These are phyloP conservation scores for Triticum urartu DNA, from an alignment of 176 grass and related monocot genomes.

Conservation along the genomic window DNA sequence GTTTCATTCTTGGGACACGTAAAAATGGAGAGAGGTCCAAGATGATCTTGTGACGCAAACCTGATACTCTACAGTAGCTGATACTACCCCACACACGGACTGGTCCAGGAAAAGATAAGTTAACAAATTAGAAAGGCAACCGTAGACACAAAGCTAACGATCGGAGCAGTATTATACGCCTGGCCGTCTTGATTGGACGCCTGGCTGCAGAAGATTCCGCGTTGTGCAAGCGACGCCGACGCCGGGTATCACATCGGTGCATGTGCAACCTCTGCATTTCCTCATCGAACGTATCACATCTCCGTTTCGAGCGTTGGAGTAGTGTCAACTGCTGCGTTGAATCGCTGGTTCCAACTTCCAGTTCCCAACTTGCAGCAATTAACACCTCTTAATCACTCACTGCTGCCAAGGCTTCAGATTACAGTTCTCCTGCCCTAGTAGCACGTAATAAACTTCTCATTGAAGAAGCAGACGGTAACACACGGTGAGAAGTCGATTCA, in stretches of 20 bases:
- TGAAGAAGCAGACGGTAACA: not conserved
- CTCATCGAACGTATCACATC: not conserved
- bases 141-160: not conserved
- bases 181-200: not conserved
- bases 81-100: not conserved
- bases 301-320: not conserved
- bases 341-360: not conserved
- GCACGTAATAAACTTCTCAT: not conserved
- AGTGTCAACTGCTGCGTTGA: slow-evolving; percentile 18
- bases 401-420: not conserved
- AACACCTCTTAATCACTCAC: not conserved
- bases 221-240: slow-evolving; percentile 16
- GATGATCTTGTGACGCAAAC: not conserved
- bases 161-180: not conserved
- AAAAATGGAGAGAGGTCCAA: not conserved
- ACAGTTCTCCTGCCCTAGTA: not conserved
- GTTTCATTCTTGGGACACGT: not conserved
- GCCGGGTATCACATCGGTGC: not conserved
- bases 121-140: not conserved
- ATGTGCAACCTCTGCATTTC: slow-evolving; percentile 15
- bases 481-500: no score
- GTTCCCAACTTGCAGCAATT: not conserved
- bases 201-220: slow-evolving; percentile 41
- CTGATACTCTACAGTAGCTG: not conserved
- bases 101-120: not conserved